Percentiles rank a stretch among this genome's conserved stretches.
These are phyloP conservation scores for Volvariella surrecta DNA, from an alignment of 1,284 basidiomycete species.

Conservation along the genomic window DNA sequence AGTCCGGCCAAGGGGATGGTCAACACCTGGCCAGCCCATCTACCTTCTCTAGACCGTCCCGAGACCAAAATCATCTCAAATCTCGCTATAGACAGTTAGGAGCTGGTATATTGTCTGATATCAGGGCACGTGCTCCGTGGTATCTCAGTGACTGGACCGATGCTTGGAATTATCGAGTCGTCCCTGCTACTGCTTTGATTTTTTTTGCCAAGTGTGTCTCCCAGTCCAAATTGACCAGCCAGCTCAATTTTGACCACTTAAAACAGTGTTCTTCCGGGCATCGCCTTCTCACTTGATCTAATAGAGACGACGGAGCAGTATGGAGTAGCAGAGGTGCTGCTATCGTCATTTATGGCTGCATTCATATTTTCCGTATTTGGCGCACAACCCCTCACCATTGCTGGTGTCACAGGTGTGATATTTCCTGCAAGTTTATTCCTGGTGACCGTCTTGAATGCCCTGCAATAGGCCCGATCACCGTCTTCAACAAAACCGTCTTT, in stretches of 20 bases:
- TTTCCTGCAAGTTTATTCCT: conserved; percentile 1
- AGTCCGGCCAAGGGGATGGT: conserved; percentile 3
- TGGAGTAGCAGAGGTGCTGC: conserved; percentile 81
- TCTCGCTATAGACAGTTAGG: conserved; percentile 34
- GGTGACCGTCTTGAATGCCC: background rate
- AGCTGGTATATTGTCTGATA: conserved; percentile 70
- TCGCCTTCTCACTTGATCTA: conserved; percentile 90
- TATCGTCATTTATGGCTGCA: conserved; percentile 82
- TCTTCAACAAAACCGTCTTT: conserved; percentile 88
- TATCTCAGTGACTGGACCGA: conserved; percentile 84
- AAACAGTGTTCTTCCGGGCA: conserved; percentile 75
- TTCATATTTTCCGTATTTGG: conserved; percentile 88
- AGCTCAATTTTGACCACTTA: conserved; percentile 4
- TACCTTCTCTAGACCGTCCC: no score
- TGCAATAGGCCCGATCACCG: conserved; percentile 72
- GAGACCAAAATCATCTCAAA: conserved; percentile 1
- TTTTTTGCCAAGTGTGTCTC: conserved; percentile 69
- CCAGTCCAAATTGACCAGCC: background rate
- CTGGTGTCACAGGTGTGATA: conserved; percentile 79
- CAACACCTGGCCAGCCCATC: no score
- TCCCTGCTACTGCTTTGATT: conserved; percentile 68
- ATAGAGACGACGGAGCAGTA: conserved; percentile 89
- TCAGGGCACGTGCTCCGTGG: conserved; percentile 72
- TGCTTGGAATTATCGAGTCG: conserved; percentile 81
- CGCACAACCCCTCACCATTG: conserved; percentile 88